Evolutionary conservation across 345 rosid species (phyloP), one percentile per base, ranked within the genome.

Genomic region (Cardiospermum halicacabum): DNA sequence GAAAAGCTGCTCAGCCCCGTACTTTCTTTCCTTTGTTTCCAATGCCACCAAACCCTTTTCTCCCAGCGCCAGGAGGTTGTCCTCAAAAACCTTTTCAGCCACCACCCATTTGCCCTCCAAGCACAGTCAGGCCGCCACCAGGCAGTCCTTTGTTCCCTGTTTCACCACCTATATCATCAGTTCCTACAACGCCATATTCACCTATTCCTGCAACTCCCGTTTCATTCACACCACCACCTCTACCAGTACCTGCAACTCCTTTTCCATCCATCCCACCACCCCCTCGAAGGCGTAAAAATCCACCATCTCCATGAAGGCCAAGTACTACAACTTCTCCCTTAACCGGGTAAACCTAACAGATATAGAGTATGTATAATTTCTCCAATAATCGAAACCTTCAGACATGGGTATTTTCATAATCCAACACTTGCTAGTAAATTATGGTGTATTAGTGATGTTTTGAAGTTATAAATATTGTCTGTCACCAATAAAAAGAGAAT

Each of bases 131-230:
- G 2, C 65, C 65, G 1, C 67, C 54, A n/a, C n/a, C n/a, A n/a
- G n/a, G n/a, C 0, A 48, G 30, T 13, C 84, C 77, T 1, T 55
- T 71, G 32, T 69, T 22, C 42, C 79, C 75, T 50, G 82, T 81
- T 1, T 75, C 84, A 3, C 65, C 79, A 13, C 80, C 80, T 1
- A 74, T 84, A 2, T 36, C 59, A 0, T 54, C 77, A 27, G 13
- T 75, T 58, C 83, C 83, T 32, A 32, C 36, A 32, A 3, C 36
- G 7, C 36, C 36, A n/a, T n/a, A n/a, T n/a, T n/a, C n/a, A 32
- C 36, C 36, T 3, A 3, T 32, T 32, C 36, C 36, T 32, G 3
- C 7, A 7, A 32, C 36, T 32, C 36, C 36, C 7, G 7, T 32
- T 3, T 32, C 36, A 7, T 7, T 7, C 7, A 32, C 36, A 32